Evolutionary conservation across 2,329 filamentous ascomycete genomes (phyloP).

Genomic region (Lachnellula arida): DNA sequence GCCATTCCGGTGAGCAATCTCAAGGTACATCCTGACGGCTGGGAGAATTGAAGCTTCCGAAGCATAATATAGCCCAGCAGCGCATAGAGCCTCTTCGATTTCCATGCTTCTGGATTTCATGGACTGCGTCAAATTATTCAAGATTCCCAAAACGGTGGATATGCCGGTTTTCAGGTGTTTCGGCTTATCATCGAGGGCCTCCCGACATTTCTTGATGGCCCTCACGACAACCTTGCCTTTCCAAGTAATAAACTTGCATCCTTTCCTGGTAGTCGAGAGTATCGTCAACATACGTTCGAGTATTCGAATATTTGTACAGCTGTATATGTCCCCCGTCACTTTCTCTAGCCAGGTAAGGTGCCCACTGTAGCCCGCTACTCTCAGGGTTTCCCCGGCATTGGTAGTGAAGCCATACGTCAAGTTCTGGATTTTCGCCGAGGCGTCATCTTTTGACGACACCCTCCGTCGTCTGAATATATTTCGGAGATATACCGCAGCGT

Average conservation of each 20-base stretch:
- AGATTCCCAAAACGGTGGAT: neutral
- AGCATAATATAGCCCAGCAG: slow-evolving; percentile 17
- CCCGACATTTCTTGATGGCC: slow-evolving; percentile 5
- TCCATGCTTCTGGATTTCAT: slow-evolving; percentile 12
- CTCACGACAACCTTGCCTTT: neutral
- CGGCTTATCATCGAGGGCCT: neutral
- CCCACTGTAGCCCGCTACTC: slow-evolving; percentile 4
- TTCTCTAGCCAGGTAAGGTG: no score
- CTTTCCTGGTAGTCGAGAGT: slow-evolving; percentile 14
- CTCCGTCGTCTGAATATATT: neutral
- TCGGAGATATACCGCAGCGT: neutral
- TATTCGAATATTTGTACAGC: neutral
- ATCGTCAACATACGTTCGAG: slow-evolving; percentile 10
- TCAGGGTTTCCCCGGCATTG: slow-evolving; percentile 1
- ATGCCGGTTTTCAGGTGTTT: neutral
- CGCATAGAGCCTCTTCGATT: slow-evolving; percentile 10
- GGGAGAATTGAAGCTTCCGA: slow-evolving; percentile 7
- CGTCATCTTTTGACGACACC: slow-evolving; percentile 1
- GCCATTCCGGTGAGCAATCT: neutral
- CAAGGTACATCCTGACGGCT: slow-evolving; percentile 16
- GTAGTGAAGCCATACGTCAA: slow-evolving; percentile 4
- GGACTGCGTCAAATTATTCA: slow-evolving; percentile 18
- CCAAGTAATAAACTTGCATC: slow-evolving; percentile 12
- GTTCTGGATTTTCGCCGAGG: slow-evolving; percentile 3
- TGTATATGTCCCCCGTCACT: neutral